Percentiles rank a stretch among this genome's conserved stretches.
phyloP scores from a whole-genome alignment of 345 rosid genomes.

The Salix koriyanagi region DNA sequence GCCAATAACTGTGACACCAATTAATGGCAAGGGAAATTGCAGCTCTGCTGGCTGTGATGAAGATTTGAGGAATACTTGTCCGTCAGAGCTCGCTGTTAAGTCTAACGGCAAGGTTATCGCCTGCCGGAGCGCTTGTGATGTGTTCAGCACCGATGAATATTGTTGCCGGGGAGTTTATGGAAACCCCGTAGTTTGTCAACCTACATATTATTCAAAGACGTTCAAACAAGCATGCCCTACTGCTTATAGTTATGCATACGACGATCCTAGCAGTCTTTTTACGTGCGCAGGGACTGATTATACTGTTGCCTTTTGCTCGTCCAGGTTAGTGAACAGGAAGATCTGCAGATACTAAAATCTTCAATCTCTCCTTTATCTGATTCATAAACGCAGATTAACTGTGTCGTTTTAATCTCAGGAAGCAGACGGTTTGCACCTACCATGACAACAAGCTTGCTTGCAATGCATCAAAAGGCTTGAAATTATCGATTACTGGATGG shows the following conservation, averaged over 20 bases:
- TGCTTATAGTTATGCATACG: constrained; percentile 83
- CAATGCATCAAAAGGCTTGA: constrained; percentile 38
- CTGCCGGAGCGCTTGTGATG: constrained; percentile 91
- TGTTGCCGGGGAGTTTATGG: constrained; percentile 73
- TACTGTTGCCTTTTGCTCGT: constrained; percentile 60
- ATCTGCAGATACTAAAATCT: not conserved
- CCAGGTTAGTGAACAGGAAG: constrained; percentile 37
- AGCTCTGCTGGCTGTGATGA: constrained; percentile 55
- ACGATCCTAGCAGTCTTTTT: constrained; percentile 72
- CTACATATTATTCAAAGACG: constrained; percentile 68
- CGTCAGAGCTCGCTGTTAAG: constrained; percentile 55
- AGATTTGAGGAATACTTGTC: constrained; percentile 55
- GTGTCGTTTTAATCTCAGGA: constrained; percentile 30
- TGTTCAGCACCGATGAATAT: constrained; percentile 77
- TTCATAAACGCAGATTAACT: not conserved
- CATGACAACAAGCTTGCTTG: constrained; percentile 63
- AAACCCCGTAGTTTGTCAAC: constrained; percentile 49
- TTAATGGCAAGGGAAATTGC: constrained; percentile 70
- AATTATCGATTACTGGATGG: constrained; percentile 32
- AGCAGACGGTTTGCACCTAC: constrained; percentile 60
- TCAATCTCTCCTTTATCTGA: not conserved
- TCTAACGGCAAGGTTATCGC: constrained; percentile 51
- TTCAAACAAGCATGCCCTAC: constrained; percentile 83
- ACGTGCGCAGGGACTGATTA: constrained; percentile 75
- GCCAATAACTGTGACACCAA: constrained; percentile 54